Evolutionary conservation across 177 flowering plant genomes (phyloP).

Genomic region (Vitis hybrid): DNA sequence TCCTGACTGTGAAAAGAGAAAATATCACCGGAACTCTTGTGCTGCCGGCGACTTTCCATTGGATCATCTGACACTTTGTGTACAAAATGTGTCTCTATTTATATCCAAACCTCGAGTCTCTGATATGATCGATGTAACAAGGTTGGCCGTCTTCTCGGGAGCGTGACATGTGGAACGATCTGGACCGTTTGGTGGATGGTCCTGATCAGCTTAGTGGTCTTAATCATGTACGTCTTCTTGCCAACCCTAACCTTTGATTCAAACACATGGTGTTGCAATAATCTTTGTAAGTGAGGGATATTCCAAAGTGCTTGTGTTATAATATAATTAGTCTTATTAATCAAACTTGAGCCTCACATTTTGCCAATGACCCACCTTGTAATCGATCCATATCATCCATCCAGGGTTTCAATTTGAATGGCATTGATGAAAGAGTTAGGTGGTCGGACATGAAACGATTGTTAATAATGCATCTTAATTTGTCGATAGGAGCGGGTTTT

Average conservation of each 20-base stretch:
- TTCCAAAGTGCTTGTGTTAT: neutral
- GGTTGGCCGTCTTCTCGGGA: slow-evolving; percentile 5
- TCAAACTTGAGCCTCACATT: neutral
- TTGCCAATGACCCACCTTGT: neutral
- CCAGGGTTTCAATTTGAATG: too few species aligned
- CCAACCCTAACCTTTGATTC: slow-evolving; percentile 26
- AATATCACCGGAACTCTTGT: slow-evolving; percentile 25
- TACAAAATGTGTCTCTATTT: neutral
- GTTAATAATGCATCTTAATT: too few species aligned
- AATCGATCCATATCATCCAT: too few species aligned
- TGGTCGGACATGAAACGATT: too few species aligned
- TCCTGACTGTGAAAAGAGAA: slow-evolving; percentile 35
- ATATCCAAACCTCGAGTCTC: neutral
- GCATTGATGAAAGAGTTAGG: too few species aligned
- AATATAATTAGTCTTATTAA: neutral
- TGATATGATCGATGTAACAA: slow-evolving; percentile 12
- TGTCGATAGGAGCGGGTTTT: too few species aligned
- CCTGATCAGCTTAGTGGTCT: slow-evolving; percentile 26
- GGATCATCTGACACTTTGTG: neutral
- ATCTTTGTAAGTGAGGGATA: neutral
- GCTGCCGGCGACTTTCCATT: slow-evolving; percentile 25
- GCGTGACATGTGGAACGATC: slow-evolving; percentile 20
- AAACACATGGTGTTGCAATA: slow-evolving; percentile 7
- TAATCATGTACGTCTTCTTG: slow-evolving; percentile 30
- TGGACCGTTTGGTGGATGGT: slow-evolving; percentile 23